Percentiles rank a stretch among this genome's conserved stretches.
Evolutionary conservation across 169 alveolate species (phyloP).

Genomic region (Plasmodium inui): DNA sequence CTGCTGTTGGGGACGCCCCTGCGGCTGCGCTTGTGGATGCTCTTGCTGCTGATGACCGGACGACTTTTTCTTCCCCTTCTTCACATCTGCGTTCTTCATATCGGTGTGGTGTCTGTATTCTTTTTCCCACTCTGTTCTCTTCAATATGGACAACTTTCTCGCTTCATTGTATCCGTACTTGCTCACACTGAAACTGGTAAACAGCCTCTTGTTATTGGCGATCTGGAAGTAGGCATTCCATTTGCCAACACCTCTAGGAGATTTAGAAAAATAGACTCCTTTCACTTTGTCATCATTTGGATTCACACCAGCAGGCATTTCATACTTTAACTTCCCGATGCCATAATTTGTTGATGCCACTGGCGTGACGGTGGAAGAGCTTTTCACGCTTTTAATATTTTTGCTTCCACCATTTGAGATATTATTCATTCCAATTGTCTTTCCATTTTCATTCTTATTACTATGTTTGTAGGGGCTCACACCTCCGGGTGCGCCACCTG

Average conservation of each 20-base stretch:
- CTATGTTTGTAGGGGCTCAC: background rate
- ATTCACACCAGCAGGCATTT: conserved; percentile 70
- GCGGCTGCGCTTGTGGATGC: background rate
- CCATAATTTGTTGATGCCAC: conserved; percentile 3
- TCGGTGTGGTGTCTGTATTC: conserved; percentile 70
- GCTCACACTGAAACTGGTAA: conserved; percentile 72
- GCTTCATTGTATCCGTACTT: conserved; percentile 70
- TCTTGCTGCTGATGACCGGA: background rate
- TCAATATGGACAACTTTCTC: conserved; percentile 51
- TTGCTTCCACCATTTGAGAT: conserved; percentile 10
- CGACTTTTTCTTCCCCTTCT: conserved; percentile 55
- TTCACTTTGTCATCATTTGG: conserved; percentile 72
- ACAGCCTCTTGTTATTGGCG: conserved; percentile 64
- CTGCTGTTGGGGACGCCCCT: background rate
- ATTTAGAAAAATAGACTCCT: conserved; percentile 63
- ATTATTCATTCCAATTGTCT: background rate
- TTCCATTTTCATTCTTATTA: conserved; percentile 1
- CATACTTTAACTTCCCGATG: conserved; percentile 51
- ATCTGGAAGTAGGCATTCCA: conserved; percentile 71
- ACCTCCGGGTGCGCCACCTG: background rate
- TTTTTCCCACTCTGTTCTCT: conserved; percentile 73
- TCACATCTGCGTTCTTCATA: conserved; percentile 40
- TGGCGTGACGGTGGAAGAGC: background rate
- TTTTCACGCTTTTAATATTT: background rate
- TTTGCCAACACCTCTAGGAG: conserved; percentile 72